phyloP scores from a whole-genome alignment of 768 basidiomycete species.

The Trametes villosa region DNA sequence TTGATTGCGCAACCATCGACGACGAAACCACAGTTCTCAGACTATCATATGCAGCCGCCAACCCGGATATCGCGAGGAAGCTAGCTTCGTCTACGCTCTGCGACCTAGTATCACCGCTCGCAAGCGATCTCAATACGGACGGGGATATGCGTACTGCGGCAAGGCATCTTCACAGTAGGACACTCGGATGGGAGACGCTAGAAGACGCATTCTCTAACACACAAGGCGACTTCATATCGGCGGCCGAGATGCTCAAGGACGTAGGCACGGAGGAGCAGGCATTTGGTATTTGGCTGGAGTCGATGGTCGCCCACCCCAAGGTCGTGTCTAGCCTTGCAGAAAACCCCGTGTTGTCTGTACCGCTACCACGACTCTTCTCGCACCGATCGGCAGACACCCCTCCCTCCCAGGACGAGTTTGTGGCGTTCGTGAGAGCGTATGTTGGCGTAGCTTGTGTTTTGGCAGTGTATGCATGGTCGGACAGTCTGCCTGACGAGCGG shows the following conservation, averaged over 20 bases:
- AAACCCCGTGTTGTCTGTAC: conserved; percentile 41
- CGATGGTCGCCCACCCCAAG: conserved; percentile 63
- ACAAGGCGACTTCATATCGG: conserved; percentile 51
- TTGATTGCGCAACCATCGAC: conserved; percentile 51
- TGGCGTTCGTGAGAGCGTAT: conserved; percentile 66
- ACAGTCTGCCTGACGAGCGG: conserved; percentile 66
- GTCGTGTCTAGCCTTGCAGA: conserved; percentile 50
- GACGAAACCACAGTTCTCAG: conserved; percentile 59
- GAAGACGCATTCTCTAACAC: conserved; percentile 63
- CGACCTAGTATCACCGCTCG: conserved; percentile 43
- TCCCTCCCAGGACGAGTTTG: conserved; percentile 58
- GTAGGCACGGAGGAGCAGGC: conserved; percentile 67
- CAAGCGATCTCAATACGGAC: conserved; percentile 42
- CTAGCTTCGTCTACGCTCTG: conserved; percentile 51
- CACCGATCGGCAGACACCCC: conserved; percentile 34
- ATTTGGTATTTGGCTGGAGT: conserved; percentile 74
- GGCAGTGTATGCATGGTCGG: conserved; percentile 79
- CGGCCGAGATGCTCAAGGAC: conserved; percentile 60
- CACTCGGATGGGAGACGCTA: conserved; percentile 63
- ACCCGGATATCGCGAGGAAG: conserved; percentile 62
- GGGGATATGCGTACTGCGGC: conserved; percentile 50
- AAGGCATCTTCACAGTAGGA: conserved; percentile 50
- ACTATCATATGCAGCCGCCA: conserved; percentile 68
- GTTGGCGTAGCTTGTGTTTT: conserved; percentile 70
- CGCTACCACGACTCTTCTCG: conserved; percentile 43